A percentile compares a stretch with the other conserved stretches of the same genome.
Evolutionary conservation across 345 rosid species (phyloP).

Genomic region (Firmiana major): DNA sequence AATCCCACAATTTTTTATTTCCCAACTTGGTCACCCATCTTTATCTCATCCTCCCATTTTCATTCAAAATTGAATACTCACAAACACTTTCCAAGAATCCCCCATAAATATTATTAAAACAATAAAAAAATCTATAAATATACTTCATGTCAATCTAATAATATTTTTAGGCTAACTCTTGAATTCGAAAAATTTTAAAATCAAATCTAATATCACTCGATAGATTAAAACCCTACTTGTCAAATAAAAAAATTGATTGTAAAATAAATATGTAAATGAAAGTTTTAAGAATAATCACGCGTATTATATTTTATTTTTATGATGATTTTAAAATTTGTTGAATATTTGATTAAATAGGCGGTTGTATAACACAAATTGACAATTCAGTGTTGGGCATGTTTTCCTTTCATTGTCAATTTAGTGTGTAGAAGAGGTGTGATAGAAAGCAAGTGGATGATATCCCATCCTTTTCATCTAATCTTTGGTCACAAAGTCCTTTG

Average conservation of each 20-base stretch:
- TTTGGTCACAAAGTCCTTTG: neutral
- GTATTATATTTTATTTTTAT: neutral
- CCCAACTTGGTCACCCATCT: neutral
- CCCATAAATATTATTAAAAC: neutral
- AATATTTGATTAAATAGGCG: too few relatives aligned
- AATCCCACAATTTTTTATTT: neutral
- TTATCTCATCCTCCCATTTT: neutral
- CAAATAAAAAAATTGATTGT: neutral
- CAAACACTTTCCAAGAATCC: neutral
- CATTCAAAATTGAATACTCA: neutral
- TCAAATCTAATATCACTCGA: neutral
- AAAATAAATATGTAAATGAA: neutral
- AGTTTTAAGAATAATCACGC: too few relatives aligned
- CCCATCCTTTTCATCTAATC: constrained; percentile 5
- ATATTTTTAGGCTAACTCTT: too few relatives aligned
- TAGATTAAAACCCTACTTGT: neutral
- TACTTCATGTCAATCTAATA: too few relatives aligned
- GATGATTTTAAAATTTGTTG: too few relatives aligned
- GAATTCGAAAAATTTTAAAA: too few relatives aligned
- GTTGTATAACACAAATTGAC: neutral
- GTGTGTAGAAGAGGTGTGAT: too few relatives aligned
- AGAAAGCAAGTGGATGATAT: constrained; percentile 4
- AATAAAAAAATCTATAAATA: neutral
- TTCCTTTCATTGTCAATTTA: neutral
- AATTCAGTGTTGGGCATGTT: neutral